Base-by-base conservation (phyloP, 2,329 filamentous ascomycete genomes). In the Hortaea sp. region DNA sequence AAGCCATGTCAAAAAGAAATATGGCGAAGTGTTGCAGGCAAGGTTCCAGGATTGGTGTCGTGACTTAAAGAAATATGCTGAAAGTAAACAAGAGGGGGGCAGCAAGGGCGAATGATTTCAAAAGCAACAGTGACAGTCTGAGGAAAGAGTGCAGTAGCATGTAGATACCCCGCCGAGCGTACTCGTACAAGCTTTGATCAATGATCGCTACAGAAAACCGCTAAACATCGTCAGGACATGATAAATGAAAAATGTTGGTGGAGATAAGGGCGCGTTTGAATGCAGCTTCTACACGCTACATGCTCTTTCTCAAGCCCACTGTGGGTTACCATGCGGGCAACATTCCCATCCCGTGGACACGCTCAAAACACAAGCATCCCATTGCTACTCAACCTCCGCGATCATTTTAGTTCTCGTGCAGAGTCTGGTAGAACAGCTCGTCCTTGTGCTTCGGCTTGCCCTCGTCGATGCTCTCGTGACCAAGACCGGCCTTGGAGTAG, bases 401-500 rank as follows among this genome's bases (percentile, higher is more conserved):
- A 35, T n/a, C 32, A 35, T 9, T n/a, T 35, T 73, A 75, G 66
- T 72, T 71, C 63, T 74, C 72, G 58, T 69, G 62, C 47, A 74
- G 59, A 46, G 67, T 62, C 51, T 62, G 59, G 53, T 58, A 60
- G 74, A 81, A 82, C 50, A 66, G 63, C 63, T 74, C 70, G 52
- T 70, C 69, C 56, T 71, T 68, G 56, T 62, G 65, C 64, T 72
- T 66, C 48, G 81, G 78, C 78, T 87, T 85, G 59, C 71, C 75
- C 48, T 68, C 65, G 55, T 80, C 72, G 56, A 78, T 62, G 71
- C 81, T 78, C 73, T 81, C 72, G 71, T 84, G 77, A 58, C 87
- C 87, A 49, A 92, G 71, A 74, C 88, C 84, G 66, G 88, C 80
- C 79, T 94, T 87, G 62, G 82, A 77, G 75, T 94, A 98, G 54